These are phyloP conservation scores for Erodium maritimum DNA, from an alignment of 345 rosid genomes.

Conservation along the genomic window DNA sequence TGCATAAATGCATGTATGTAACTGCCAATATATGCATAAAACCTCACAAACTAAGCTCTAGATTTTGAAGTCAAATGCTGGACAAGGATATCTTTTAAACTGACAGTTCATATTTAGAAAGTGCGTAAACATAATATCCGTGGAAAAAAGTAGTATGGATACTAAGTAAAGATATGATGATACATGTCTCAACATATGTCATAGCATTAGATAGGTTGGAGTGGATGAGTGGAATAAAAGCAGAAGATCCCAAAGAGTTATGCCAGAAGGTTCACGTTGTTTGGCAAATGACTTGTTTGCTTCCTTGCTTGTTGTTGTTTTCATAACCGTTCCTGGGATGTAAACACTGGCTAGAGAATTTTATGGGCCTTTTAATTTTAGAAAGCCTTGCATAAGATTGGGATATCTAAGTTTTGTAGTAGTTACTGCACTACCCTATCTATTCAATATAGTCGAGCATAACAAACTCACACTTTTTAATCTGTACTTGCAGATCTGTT, in stretches of 20 bases:
- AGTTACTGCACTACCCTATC: too few relatives aligned
- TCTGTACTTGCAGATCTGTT: conserved; percentile 43
- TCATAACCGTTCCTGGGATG: not conserved
- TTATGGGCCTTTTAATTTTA: not conserved
- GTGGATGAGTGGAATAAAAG: too few relatives aligned
- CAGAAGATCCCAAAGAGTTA: too few relatives aligned
- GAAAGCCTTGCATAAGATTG: not conserved
- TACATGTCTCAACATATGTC: too few relatives aligned
- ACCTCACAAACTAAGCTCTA: not conserved
- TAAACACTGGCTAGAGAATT: not conserved
- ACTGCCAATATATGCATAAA: not conserved
- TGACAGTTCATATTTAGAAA: not conserved
- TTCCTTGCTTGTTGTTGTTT: too few relatives aligned
- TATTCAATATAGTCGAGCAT: not conserved
- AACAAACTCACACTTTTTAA: conserved; percentile 18
- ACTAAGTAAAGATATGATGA: too few relatives aligned
- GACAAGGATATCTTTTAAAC: not conserved
- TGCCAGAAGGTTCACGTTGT: too few relatives aligned
- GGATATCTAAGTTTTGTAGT: not conserved
- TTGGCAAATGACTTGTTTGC: too few relatives aligned
- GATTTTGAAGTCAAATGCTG: not conserved
- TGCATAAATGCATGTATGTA: not conserved
- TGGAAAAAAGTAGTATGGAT: too few relatives aligned
- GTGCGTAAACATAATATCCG: too few relatives aligned
- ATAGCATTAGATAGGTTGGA: too few relatives aligned